Evolutionary conservation across 345 rosid genomes (phyloP).

Genomic region (Cardiospermum halicacabum): DNA sequence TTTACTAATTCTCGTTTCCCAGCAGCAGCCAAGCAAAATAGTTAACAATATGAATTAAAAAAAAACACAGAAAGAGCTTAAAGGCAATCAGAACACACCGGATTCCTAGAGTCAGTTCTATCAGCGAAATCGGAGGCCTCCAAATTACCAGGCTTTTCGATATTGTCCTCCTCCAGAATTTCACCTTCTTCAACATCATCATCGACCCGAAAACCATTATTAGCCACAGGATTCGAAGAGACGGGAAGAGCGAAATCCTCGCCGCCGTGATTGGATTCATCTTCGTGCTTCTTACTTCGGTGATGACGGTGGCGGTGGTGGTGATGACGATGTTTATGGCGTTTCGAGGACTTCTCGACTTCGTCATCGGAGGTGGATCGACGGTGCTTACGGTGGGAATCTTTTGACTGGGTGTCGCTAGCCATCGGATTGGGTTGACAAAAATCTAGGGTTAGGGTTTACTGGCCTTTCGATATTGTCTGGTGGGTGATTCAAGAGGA

Average conservation of each 20-base stretch:
- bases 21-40: slow-evolving; percentile 33
- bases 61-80: background rate
- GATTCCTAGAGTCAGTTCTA: slow-evolving; percentile 25
- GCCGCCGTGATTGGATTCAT: slow-evolving; percentile 27
- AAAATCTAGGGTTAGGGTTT: slow-evolving; percentile 39
- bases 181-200: slow-evolving; percentile 98
- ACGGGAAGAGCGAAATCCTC: slow-evolving; percentile 27
- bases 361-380: slow-evolving; percentile 51
- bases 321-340: slow-evolving; percentile 78
- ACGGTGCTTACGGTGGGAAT: slow-evolving; percentile 68
- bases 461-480: background rate
- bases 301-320: slow-evolving; percentile 54
- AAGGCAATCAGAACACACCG: slow-evolving; percentile 65
- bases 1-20: slow-evolving; percentile 5
- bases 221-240: slow-evolving; percentile 15
- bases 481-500: background rate
- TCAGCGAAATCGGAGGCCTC: slow-evolving; percentile 30
- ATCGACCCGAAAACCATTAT: slow-evolving; percentile 26
- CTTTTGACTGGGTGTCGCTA: slow-evolving; percentile 36
- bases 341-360: slow-evolving; percentile 57
- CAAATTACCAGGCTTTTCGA: slow-evolving; percentile 25
- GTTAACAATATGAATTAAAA: background rate
- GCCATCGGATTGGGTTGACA: slow-evolving; percentile 33
- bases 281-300: slow-evolving; percentile 58
- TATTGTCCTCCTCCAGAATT: slow-evolving; percentile 69